phyloP scores from a whole-genome alignment of 129 eudicot species.

The Helianthus annuus region DNA sequence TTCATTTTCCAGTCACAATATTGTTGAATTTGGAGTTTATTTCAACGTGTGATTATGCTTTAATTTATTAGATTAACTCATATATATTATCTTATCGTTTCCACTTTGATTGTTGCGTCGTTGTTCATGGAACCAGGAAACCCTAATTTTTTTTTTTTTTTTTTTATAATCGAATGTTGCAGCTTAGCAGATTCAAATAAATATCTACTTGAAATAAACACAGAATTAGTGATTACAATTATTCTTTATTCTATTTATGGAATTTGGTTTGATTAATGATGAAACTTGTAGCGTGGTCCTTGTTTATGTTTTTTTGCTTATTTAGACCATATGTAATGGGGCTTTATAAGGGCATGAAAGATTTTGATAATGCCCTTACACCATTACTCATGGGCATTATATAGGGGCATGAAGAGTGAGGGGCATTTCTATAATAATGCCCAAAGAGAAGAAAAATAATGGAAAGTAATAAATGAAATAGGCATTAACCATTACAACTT shows the following conservation, averaged over 20 bases:
- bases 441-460: too few species aligned
- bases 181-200: background rate
- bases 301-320: too few species aligned
- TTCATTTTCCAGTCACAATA: background rate
- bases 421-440: too few species aligned
- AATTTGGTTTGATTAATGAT: background rate
- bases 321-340: too few species aligned
- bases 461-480: too few species aligned
- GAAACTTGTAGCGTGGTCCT: slow-evolving; percentile 3
- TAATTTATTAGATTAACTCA: background rate
- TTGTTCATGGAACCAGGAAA: background rate
- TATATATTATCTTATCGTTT: background rate
- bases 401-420: too few species aligned
- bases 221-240: background rate
- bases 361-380: too few species aligned
- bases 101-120: background rate
- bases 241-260: background rate
- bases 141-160: too few species aligned
- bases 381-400: too few species aligned
- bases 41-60: background rate
- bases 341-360: too few species aligned
- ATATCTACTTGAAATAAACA: too few species aligned
- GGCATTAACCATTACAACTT: too few species aligned
- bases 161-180: background rate
- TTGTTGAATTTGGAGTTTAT: background rate